Evolutionary conservation across 2,329 filamentous ascomycete species (phyloP).

Genomic region (Hypoxylon sp.): DNA sequence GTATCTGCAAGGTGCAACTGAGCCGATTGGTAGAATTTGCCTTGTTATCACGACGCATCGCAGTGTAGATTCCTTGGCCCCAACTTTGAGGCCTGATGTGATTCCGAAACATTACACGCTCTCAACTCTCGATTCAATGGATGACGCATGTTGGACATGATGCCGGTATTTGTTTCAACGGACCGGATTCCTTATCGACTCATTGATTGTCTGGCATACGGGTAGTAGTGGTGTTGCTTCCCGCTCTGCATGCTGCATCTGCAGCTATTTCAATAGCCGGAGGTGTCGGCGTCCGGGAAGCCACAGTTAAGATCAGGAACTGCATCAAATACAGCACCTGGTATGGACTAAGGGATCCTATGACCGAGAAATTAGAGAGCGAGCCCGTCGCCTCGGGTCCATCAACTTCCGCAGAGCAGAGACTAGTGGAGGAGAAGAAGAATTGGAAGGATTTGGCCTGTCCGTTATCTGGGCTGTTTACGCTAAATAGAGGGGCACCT

Average conservation of each 20-base stretch:
- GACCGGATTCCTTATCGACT: conserved; percentile 26
- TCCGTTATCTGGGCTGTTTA: conserved; percentile 14
- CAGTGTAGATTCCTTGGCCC: conserved; percentile 18
- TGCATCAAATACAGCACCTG: background rate
- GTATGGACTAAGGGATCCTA: conserved; percentile 1
- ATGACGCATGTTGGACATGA: conserved; percentile 20
- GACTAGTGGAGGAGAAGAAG: conserved; percentile 2
- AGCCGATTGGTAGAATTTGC: conserved; percentile 41
- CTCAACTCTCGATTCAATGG: conserved; percentile 13
- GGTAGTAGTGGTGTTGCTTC: conserved; percentile 33
- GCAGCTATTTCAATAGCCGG: conserved; percentile 17
- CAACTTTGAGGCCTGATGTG: conserved; percentile 33
- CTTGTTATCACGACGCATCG: conserved; percentile 28
- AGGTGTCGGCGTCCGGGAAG: background rate
- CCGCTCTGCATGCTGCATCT: conserved; percentile 38
- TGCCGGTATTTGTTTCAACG: conserved; percentile 31
- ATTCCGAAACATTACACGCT: conserved; percentile 31
- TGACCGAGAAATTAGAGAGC: background rate
- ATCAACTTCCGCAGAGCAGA: background rate
- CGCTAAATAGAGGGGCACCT: conserved; percentile 23
- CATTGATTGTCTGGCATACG: conserved; percentile 22
- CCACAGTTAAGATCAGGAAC: conserved; percentile 1
- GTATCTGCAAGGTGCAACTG: conserved; percentile 34
- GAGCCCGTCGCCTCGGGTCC: conserved; percentile 3
- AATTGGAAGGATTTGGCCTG: conserved; percentile 18